phyloP scores from a whole-genome alignment of 805 yeast genomes.

The Nakazawaea molendinolei region DNA sequence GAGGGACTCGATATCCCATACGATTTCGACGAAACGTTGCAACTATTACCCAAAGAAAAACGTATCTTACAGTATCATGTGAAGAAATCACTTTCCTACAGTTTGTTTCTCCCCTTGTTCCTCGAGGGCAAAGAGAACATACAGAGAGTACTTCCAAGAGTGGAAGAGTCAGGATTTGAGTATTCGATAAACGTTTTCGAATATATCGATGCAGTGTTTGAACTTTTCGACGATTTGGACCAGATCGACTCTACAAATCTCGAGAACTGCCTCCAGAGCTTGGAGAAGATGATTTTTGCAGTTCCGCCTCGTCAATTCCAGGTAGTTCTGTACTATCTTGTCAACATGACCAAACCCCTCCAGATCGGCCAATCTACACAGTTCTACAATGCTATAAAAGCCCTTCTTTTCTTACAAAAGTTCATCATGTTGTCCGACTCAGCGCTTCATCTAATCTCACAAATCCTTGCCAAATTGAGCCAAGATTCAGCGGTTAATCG shows the following conservation, averaged over 20 bases:
- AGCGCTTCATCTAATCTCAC: no score
- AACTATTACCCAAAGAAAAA: no score
- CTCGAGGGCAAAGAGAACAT: no score
- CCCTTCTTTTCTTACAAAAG: slow-evolving; percentile 3
- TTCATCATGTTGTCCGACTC: no score
- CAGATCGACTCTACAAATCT: background rate
- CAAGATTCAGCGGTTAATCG: no score
- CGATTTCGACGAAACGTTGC: no score
- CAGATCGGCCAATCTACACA: slow-evolving; percentile 1
- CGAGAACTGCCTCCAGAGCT: background rate
- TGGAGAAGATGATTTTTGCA: background rate
- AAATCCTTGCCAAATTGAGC: no score
- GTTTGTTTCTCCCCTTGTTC: no score
- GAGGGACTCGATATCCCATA: slow-evolving; percentile 6
- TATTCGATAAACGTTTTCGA: slow-evolving; percentile 3
- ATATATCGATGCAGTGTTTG: slow-evolving; percentile 8
- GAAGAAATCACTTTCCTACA: no score
- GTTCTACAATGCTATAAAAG: slow-evolving; percentile 2
- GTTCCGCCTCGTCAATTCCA: no score
- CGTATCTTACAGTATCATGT: slow-evolving; percentile 2
- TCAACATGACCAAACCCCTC: background rate
- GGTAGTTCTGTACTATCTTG: slow-evolving; percentile 2
- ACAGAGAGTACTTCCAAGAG: no score
- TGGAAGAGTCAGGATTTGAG: background rate
- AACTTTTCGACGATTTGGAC: background rate